Percentiles rank a stretch among this genome's conserved stretches.
phyloP scores from a whole-genome alignment of 352 stramenopile genomes.

The Nannochloropsis limnetica region DNA sequence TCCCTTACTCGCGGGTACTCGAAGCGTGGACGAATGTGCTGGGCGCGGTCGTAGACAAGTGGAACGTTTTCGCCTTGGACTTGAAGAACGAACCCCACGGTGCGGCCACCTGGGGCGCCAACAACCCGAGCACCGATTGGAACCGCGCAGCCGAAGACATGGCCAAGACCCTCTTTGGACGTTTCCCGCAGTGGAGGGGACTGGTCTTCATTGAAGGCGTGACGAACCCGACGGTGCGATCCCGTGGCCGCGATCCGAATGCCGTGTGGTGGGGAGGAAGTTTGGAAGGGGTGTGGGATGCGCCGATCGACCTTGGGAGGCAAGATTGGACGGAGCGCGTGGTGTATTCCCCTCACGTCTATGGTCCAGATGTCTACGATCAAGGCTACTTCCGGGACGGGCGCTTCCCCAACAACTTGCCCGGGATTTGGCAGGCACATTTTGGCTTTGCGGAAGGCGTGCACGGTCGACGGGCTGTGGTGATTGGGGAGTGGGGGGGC shows the following conservation, averaged over 20 bases:
- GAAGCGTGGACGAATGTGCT: neutral
- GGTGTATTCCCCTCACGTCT: constrained; percentile 36
- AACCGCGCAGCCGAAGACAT: constrained; percentile 35
- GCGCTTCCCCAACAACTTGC: constrained; percentile 60
- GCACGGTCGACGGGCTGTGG: constrained; percentile 51
- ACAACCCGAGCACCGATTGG: constrained; percentile 36
- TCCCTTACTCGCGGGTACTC: neutral
- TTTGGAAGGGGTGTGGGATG: constrained; percentile 26
- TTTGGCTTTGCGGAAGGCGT: constrained; percentile 56
- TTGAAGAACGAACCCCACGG: constrained; percentile 36
- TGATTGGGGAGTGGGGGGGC: constrained; percentile 63
- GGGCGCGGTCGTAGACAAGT: neutral
- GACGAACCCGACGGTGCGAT: neutral
- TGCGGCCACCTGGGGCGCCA: neutral
- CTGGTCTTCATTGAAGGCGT: constrained; percentile 38
- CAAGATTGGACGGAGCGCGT: neutral
- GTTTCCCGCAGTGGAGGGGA: constrained; percentile 14
- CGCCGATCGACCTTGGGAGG: constrained; percentile 6
- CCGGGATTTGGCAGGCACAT: constrained; percentile 58
- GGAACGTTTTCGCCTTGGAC: neutral
- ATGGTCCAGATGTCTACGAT: constrained; percentile 35
- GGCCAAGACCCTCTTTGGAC: neutral
- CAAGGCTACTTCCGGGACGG: constrained; percentile 28
- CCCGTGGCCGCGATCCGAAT: neutral
- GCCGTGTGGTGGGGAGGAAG: constrained; percentile 9